A percentile compares a stretch with the other conserved stretches of the same genome.
Conservation (phyloP, 176 grass and related monocot species). For the Typha latifolia region DNA sequence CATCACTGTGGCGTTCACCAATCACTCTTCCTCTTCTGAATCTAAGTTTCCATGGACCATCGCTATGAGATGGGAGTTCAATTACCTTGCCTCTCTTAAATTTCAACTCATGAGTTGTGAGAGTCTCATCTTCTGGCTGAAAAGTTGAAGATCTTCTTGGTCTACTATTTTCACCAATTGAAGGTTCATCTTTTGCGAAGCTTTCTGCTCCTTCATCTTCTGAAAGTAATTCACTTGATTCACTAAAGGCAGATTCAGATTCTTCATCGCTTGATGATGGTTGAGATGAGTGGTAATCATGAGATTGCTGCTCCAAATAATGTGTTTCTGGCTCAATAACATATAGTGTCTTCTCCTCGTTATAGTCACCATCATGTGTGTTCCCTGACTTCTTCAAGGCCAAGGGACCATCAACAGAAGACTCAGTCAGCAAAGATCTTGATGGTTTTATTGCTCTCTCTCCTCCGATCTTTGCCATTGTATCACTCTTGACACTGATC, state of each 20-base stretch:
- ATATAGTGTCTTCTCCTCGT: constrained; percentile 26
- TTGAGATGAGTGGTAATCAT: constrained; percentile 10
- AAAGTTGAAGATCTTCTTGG: constrained; percentile 23
- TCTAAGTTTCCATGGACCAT: constrained; percentile 51
- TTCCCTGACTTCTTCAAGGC: not conserved
- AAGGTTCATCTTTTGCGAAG: constrained; percentile 19
- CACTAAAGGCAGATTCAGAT: constrained; percentile 48
- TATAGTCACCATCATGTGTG: not conserved
- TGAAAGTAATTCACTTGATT: constrained; percentile 30
- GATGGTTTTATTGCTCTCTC: constrained; percentile 17
- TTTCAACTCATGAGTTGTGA: constrained; percentile 61
- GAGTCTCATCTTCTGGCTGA: constrained; percentile 32
- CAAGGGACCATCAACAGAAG: constrained; percentile 11
- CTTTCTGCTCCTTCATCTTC: constrained; percentile 32
- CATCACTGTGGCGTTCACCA: constrained; percentile 17
- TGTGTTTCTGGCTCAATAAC: constrained; percentile 18
- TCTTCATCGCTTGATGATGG: constrained; percentile 39
- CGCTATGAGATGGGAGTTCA: constrained; percentile 47
- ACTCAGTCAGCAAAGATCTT: constrained; percentile 10
- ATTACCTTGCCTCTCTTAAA: constrained; percentile 77
- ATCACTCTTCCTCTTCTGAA: constrained; percentile 62
- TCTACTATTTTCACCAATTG: constrained; percentile 23
- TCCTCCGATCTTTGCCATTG: constrained; percentile 3
- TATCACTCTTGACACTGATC: constrained; percentile 2
- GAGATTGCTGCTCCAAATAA: constrained; percentile 14